Evolutionary conservation across 495 filamentous ascomycete species (phyloP), one percentile per base, ranked within the genome.

Genomic region (Aspergillus mulundensis): DNA sequence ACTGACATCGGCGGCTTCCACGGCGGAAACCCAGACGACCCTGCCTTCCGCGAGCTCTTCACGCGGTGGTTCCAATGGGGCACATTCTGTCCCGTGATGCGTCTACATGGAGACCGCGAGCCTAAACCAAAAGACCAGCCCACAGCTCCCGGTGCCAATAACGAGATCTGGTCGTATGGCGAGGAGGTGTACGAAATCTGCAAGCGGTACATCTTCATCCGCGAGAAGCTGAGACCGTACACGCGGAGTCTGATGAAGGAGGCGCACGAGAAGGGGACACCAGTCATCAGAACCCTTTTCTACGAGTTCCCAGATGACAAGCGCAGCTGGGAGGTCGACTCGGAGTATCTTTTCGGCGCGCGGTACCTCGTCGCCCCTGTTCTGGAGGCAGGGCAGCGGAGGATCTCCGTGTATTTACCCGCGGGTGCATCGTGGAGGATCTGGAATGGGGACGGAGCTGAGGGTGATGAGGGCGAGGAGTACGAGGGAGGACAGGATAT

Each of bases 21-120:
- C 64, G 81, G 81, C 8, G 81, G 82, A 2, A 73, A 81, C 42
- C 75, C 79, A 0, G 67, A 71, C 34, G 76, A 82, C 49, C 64
- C 69, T n/a, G 70, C 57, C 0, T 85, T 85, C 63, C 63, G 80
- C 1, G 81, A 85, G 54, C 66, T 85, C 14, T 81, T 85, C 60
- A 75, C 77, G 5, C 70, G 82, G 2, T 85, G 82, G 82, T 85
- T 84, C 63, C 81, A 84, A 56, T 84, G 79, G 79, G 81, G 80
- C 2, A 63, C 80, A 0, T 85, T 83, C 64, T 83, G 79, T 54
- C 80, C 81, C 25, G 82, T 84, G 6, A 82, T 85, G 73, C 70
- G 81, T 10, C 65, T 84, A 18, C 82, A 85, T 57, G 81, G 81
- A 18, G 79, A 82, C 63, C 75, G 82, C n/a, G 76, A 81, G 54